Percentiles rank a stretch among this genome's conserved stretches.
Evolutionary conservation across 2,329 filamentous ascomycete species (phyloP).

Genomic region (Cryoendolithus antarcticus): DNA sequence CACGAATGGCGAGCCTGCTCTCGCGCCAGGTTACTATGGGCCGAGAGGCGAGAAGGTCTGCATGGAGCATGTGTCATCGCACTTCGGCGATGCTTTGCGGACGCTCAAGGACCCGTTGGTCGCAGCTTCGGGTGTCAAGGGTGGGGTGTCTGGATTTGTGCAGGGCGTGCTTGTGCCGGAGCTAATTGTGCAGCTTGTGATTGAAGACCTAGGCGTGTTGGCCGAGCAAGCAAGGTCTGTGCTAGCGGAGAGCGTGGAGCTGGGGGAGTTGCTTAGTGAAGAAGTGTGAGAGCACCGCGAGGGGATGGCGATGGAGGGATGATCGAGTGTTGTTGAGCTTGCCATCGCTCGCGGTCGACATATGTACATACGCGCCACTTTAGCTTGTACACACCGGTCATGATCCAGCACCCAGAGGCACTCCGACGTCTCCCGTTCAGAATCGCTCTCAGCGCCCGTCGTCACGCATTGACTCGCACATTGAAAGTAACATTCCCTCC

Average conservation of each 20-base stretch:
- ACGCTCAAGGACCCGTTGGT: slow-evolving; percentile 18
- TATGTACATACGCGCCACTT: no score
- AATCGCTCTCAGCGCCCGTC: no score
- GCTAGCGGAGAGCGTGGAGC: slow-evolving; percentile 19
- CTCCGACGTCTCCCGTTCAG: no score
- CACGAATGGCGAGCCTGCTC: not conserved
- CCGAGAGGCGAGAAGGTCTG: slow-evolving; percentile 23
- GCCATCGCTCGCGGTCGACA: no score
- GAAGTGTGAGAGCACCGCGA: slow-evolving; percentile 15
- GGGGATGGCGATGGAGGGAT: slow-evolving; percentile 5
- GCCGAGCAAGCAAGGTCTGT: slow-evolving; percentile 14
- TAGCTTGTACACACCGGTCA: no score
- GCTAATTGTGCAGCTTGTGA: slow-evolving; percentile 22
- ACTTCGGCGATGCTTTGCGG: slow-evolving; percentile 18
- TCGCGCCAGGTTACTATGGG: slow-evolving; percentile 23
- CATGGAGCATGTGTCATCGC: slow-evolving; percentile 21
- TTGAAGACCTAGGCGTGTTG: slow-evolving; percentile 20
- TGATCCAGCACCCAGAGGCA: no score
- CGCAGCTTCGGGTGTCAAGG: slow-evolving; percentile 18
- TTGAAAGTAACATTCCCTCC: no score
- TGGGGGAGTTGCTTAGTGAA: slow-evolving; percentile 22
- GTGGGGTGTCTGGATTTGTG: slow-evolving; percentile 24
- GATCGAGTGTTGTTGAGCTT: no score
- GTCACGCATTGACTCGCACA: no score
- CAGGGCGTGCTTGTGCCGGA: slow-evolving; percentile 26